Conservation (phyloP, 805 yeast species). For the Monosporozyma unispora region DNA sequence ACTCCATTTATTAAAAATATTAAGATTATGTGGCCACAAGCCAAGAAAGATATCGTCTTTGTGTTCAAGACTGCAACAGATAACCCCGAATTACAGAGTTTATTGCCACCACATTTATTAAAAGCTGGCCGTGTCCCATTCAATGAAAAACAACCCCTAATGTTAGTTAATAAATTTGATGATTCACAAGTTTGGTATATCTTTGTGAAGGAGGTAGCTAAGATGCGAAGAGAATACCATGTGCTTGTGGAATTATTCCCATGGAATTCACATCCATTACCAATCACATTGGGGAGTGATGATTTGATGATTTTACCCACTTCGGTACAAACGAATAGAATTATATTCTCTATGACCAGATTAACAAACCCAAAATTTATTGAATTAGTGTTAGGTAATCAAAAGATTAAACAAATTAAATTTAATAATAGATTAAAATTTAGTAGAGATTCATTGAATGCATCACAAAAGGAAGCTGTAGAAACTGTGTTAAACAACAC, state of each 20-base stretch:
- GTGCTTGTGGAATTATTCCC: constrained; percentile 44
- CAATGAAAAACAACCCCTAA: constrained; percentile 47
- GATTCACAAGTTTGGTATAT: constrained; percentile 54
- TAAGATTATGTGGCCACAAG: constrained; percentile 45
- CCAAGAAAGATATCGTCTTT: constrained; percentile 32
- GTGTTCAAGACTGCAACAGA: constrained; percentile 18
- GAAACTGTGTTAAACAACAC: constrained; percentile 45
- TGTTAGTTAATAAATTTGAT: constrained; percentile 38
- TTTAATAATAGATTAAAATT: constrained; percentile 48
- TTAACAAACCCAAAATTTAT: constrained; percentile 44
- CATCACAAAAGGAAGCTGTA: constrained; percentile 48
- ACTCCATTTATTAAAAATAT: constrained; percentile 40
- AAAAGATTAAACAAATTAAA: constrained; percentile 45
- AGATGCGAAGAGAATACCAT: constrained; percentile 24
- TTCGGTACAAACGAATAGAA: constrained; percentile 53
- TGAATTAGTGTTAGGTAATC: constrained; percentile 46
- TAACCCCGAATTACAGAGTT: constrained; percentile 36
- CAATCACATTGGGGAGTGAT: constrained; percentile 32
- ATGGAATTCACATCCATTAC: constrained; percentile 50
- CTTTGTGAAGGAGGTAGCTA: constrained; percentile 37
- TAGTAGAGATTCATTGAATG: constrained; percentile 42
- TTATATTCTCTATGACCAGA: constrained; percentile 56
- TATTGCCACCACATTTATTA: constrained; percentile 43
- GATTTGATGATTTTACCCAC: constrained; percentile 44
- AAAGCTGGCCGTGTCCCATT: constrained; percentile 53